Base-by-base conservation (phyloP, 192 early-diverging fungal genomes). In the Thamnidium elegans region DNA sequence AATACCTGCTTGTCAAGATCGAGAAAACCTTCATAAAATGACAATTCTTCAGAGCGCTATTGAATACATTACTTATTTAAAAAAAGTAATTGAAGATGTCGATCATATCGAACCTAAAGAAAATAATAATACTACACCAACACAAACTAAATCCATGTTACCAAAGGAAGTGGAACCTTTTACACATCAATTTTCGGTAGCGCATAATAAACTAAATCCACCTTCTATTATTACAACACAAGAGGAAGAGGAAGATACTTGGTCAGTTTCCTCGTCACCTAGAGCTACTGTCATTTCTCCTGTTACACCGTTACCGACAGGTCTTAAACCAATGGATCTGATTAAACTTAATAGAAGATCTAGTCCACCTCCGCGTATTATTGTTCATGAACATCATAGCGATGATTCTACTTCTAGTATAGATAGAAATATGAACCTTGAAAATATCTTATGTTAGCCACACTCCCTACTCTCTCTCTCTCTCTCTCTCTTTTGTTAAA, bases 11-110 rank as follows among this genome's bases (percentile, higher is more conserved):
- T 90, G 88, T 68, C 74, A 79, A 1, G 78, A 84, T 55, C 81
- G 81, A 66, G 84, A 85, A 46, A 80, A 84, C 58, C 68, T 90
- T 9, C 87, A 91, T 71, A 91, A 91, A 73, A 75, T 91, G 44
- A 76, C 71, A 21, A 85, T 91, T 36, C 74, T 91, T 4, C 85
- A 91, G 60, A 78, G 77, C 30, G 84, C 88, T 9, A 89, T 91
- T 59, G 87, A 89, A 1, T 91, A 91, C 67, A 91, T 91, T 63
- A 65, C 73, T 31, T 71, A 81, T 58, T 67, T 91, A 8, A 76
- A 88, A 50, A 66, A 68, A 2, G 20, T 65, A 43, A 55, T 73
- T 15, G 66, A 73, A 34, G 50, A 66, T n/a, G n/a, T n/a, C n/a
- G n/a, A n/a, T n/a, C n/a, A n/a, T n/a, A n/a, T n/a, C n/a, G n/a